Evolutionary conservation across 768 basidiomycete genomes (phyloP), one percentile per base, ranked within the genome.

Genomic region (Psilocybe azurescens): DNA sequence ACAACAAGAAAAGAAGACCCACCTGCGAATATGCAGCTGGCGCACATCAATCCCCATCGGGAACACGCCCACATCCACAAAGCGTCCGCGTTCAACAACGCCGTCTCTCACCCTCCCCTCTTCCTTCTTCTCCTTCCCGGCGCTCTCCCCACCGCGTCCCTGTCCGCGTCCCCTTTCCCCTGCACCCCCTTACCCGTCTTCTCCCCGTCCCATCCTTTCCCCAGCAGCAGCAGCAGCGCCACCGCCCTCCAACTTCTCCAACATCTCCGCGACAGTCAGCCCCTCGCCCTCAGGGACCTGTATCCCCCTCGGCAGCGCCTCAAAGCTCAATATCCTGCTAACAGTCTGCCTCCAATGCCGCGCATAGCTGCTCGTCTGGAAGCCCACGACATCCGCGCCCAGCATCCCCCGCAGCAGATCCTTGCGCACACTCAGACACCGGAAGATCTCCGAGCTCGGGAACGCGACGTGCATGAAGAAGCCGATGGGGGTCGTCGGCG

Each of bases 381-480:
- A 98, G 2, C 93, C 94, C 33, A 98, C 88, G 48, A 97, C 84
- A 77, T 98, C 94, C 29, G 96, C 93, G 13, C 82, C 95, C n/a
- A 99, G 90, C 71, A 99, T 80, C 16, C 97, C 97, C 36, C 87
- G 83, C 28, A 99, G 80, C 24, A 97, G 83, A 24, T 89, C 84
- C 65, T 89, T 84, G 54, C 91, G 84, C 3, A 92, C 87, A 3
- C 90, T 89, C 32, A 98, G 81, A 74, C 95, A 97, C 6, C 96
- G 84, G 83, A 97, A 97, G 67, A 97, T 96, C 75, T 99, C 97
- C 29, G 93, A 94, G 46, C 89, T 91, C 3, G 96, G 97, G 79
- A 97, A 98, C 2, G 97, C 93, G 59, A 96, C 95, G 72, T 98
- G 97, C 77, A 97, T 86, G 83, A 99, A 99, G 85, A 98, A 97